phyloP scores from a whole-genome alignment of 78 protist genomes.

The Chrysochromulina tobinii region DNA sequence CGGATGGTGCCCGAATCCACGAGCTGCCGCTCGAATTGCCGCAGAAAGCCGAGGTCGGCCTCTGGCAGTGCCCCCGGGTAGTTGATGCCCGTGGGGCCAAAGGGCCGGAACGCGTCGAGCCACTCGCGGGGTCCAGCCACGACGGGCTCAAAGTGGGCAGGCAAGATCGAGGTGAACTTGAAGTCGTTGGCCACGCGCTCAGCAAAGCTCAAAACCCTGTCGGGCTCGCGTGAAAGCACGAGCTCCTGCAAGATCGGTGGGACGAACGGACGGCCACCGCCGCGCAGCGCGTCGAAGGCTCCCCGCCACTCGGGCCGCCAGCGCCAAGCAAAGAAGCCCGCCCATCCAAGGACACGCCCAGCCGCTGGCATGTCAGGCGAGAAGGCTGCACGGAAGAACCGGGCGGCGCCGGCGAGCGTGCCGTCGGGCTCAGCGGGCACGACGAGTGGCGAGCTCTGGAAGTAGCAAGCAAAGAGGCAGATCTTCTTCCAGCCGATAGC shows the following conservation, averaged over 20 bases:
- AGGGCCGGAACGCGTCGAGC: background rate
- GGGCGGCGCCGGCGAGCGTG: background rate
- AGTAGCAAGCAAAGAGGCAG: background rate
- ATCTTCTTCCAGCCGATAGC: background rate
- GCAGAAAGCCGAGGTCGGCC: background rate
- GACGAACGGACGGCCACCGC: background rate
- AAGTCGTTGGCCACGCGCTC: background rate
- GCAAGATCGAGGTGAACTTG: background rate
- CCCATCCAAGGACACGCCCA: background rate
- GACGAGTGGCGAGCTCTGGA: background rate
- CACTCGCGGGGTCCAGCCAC: background rate
- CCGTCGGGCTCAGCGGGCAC: too few relatives aligned
- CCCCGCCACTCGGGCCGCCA: background rate
- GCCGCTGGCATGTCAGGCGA: background rate
- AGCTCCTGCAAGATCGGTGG: background rate
- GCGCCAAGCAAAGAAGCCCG: background rate
- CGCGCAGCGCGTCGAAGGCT: background rate
- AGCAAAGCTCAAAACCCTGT: background rate
- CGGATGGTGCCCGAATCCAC: background rate
- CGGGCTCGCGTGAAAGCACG: background rate
- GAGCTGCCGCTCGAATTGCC: background rate
- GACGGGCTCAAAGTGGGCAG: conserved; percentile 7
- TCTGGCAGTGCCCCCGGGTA: background rate
- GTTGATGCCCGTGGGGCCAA: background rate
- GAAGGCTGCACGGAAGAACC: conserved; percentile 5